phyloP scores from a whole-genome alignment of 495 filamentous ascomycete genomes.

The Lasiosphaeriaceae sp. region DNA sequence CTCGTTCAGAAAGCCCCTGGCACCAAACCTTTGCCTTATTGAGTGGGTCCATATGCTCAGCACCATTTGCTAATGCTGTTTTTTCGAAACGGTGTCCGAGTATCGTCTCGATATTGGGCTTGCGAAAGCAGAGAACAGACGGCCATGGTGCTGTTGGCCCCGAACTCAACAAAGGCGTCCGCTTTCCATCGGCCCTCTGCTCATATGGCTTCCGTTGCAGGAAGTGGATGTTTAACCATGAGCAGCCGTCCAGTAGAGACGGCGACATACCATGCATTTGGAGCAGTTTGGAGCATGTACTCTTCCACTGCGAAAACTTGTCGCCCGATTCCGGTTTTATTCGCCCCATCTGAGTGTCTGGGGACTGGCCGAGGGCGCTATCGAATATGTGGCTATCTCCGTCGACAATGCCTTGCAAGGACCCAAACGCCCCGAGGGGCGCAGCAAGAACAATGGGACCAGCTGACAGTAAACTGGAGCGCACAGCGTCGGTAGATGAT shows the following conservation, averaged over 20 bases:
- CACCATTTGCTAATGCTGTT: conserved; percentile 3
- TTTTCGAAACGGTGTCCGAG: conserved; percentile 18
- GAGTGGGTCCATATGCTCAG: conserved; percentile 54
- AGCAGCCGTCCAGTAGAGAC: conserved; percentile 29
- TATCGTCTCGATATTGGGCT: conserved; percentile 21
- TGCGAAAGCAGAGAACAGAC: conserved; percentile 48
- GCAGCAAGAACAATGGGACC: conserved; percentile 40
- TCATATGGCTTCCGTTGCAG: conserved; percentile 33
- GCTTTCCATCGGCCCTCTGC: conserved; percentile 37
- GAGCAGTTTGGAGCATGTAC: conserved; percentile 36
- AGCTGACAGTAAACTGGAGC: conserved; percentile 29
- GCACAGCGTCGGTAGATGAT: conserved; percentile 34
- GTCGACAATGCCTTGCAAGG: conserved; percentile 30
- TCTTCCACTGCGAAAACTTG: conserved; percentile 36
- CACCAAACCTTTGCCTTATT: conserved; percentile 69
- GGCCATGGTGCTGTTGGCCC: conserved; percentile 45
- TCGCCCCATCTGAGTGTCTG: conserved; percentile 41
- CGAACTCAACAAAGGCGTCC: conserved; percentile 32
- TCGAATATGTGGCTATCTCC: conserved; percentile 21
- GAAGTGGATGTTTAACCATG: conserved; percentile 35
- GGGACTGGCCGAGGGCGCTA: conserved; percentile 38
- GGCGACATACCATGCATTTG: conserved; percentile 40
- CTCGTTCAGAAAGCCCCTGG: conserved; percentile 42
- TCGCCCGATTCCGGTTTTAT: conserved; percentile 35
- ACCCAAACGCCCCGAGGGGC: conserved; percentile 45